Percentiles rank a stretch among this genome's conserved stretches.
phyloP scores from a whole-genome alignment of 176 grass and related monocot species.

The Alloteropsis semialata region DNA sequence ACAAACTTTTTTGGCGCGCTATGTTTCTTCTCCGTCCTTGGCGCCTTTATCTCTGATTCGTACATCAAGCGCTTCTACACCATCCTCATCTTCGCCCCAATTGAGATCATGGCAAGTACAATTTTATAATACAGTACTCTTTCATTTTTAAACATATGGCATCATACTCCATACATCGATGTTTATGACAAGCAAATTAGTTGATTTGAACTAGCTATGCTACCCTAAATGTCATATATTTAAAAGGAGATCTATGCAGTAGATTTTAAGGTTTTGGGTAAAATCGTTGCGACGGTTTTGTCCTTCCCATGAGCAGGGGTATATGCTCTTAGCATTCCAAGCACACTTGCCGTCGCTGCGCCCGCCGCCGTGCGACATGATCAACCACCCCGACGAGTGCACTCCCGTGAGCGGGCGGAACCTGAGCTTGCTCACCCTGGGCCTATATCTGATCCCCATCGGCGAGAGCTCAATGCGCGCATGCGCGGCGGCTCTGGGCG shows the following conservation, averaged over 20 bases:
- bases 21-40: constrained; percentile 53
- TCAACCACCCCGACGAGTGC: constrained; percentile 18
- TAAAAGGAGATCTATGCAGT: too few relatives aligned
- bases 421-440: constrained; percentile 39
- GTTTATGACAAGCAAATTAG: too few relatives aligned
- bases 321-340: constrained; percentile 47
- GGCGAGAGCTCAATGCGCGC: constrained; percentile 41
- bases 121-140: too few relatives aligned
- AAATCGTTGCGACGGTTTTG: too few relatives aligned
- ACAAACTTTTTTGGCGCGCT: constrained; percentile 43
- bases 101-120: constrained; percentile 52
- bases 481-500: constrained; percentile 44
- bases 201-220: too few relatives aligned
- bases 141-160: too few relatives aligned
- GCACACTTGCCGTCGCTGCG: constrained; percentile 40
- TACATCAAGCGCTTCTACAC: constrained; percentile 61
- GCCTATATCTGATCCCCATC: constrained; percentile 43
- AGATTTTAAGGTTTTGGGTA: too few relatives aligned
- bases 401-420: constrained; percentile 20
- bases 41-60: constrained; percentile 73
- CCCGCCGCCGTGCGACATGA: constrained; percentile 41
- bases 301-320: constrained; percentile 10
- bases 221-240: too few relatives aligned
- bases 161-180: too few relatives aligned
- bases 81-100: constrained; percentile 50